Evolutionary conservation across 2,329 filamentous ascomycete genomes (phyloP), one percentile per base, ranked within the genome.

Genomic region (Ophiostoma sp.): DNA sequence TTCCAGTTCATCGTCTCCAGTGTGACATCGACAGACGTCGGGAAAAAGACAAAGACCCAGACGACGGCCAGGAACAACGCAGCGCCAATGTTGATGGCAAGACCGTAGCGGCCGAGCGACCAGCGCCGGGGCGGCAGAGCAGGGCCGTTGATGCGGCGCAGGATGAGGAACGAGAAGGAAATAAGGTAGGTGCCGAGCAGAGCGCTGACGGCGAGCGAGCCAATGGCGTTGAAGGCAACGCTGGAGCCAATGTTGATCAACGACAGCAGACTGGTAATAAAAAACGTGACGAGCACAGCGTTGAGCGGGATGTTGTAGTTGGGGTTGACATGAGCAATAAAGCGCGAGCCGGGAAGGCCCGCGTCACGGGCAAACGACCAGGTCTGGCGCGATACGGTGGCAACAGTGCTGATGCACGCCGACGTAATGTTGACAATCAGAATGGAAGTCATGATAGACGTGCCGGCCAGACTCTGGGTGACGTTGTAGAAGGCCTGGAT

Each of bases 401-500:
- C 85, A 0, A 89, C 81, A 71, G 85, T 83, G 1, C 83, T 83
- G 27, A 86, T 82, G 17, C 81, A 83, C 48, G 82, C 82, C 23
- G 80, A 83, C 1, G 81, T 80, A 5, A 82, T 77, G 39, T 84
- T 81, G 23, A 85, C 76, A 3, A 85, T 79, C 3, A 86, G 76
- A 23, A 87, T 80, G 4, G 79, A 76, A 0, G 81, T 79, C 81
- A 87, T 85, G 27, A 82, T 80, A 1, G 82, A 81, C 0, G 84
- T 81, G 0, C 82, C 85, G 1, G 80, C 81, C 2, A 80, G 76
- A 23, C 81, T 83, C 1, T 80, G 77, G 1, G 84, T 84, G 1
- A 82, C 82, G 48, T 85, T 81, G 72, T 80, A 80, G 71, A 87
- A 87, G 31, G 88, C 81, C 67, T 86, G 80, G 74, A 89, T 87